Percentiles rank a stretch among this genome's conserved stretches.
These are phyloP conservation scores for Detonula confervacea DNA, from an alignment of 352 stramenopile genomes.

Conservation along the genomic window DNA sequence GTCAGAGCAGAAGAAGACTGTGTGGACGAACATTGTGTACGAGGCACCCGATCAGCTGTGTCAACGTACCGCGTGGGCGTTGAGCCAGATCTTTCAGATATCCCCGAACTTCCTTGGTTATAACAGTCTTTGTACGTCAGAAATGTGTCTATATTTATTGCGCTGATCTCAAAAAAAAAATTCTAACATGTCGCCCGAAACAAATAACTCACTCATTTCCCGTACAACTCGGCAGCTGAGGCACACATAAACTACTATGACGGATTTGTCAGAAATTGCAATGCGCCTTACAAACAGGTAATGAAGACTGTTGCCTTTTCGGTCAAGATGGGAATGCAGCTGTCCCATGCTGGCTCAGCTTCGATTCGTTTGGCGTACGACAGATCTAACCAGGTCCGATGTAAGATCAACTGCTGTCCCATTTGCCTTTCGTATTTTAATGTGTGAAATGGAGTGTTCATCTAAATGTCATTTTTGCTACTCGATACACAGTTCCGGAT, in stretches of 20 bases:
- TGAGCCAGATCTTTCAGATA: slow-evolving; percentile 70
- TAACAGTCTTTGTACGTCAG: not conserved
- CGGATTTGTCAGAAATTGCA: slow-evolving; percentile 75
- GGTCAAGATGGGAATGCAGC: slow-evolving; percentile 62
- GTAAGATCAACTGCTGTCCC: too few relatives aligned
- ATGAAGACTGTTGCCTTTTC: slow-evolving; percentile 68
- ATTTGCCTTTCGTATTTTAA: too few relatives aligned
- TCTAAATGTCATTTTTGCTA: too few relatives aligned
- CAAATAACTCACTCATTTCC: too few relatives aligned
- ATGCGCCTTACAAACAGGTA: slow-evolving; percentile 70
- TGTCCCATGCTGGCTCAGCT: slow-evolving; percentile 45
- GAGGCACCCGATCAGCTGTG: slow-evolving; percentile 74
- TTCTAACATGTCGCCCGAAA: too few relatives aligned
- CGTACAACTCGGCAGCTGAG: slow-evolving; percentile 46
- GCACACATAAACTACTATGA: slow-evolving; percentile 54
- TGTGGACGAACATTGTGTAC: slow-evolving; percentile 57
- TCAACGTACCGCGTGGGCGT: slow-evolving; percentile 68
- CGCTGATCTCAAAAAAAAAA: too few relatives aligned
- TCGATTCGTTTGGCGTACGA: slow-evolving; percentile 46
- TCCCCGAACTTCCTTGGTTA: slow-evolving; percentile 18
- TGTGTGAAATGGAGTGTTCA: too few relatives aligned
- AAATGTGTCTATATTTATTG: too few relatives aligned
- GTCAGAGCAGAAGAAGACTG: slow-evolving; percentile 54
- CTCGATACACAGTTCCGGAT: too few relatives aligned
- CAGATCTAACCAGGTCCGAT: too few relatives aligned